Evolutionary conservation across 2,329 filamentous ascomycete species (phyloP), one percentile per base, ranked within the genome.

Genomic region (Pseudogymnoascus destructans): DNA sequence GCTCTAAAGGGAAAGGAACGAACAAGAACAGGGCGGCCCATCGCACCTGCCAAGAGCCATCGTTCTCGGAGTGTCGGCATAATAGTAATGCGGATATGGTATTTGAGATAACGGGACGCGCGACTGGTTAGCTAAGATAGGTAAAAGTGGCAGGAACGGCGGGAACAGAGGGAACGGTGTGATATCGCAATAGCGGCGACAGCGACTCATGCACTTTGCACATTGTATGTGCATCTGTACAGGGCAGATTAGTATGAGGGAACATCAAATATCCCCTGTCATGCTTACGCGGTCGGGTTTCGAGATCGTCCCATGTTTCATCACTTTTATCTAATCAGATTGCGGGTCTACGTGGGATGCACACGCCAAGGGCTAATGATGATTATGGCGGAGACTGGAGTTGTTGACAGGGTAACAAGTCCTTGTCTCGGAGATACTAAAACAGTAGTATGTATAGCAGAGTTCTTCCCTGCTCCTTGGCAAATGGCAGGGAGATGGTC

Each of bases 401-500:
- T 52, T 52, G n/a, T 52, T 52, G 42, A n/a, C n/a, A n/a, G 42
- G 30, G 8, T 7, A 17, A 32, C 15, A 19, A 30, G 5, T 30
- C 2, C 46, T 13, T 52, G 46, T 52, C 46, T 52, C 25, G 15
- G 46, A 10, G 15, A 30, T 30, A 52, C 46, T 27, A 52, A 32
- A 30, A 27, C 46, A 52, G 19, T 52, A 52, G 9, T 7, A 19
- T 17, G 7, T 8, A 30, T 52, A 15, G 25, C n/a, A 30, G 46
- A 30, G 46, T 52, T 52, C 25, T 30, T 52, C 46, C 46, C 15
- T 52, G 46, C 46, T 52, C 46, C 46, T 52, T 52, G 25, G 25
- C 46, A 19, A 19, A 52, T 52, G 46, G 46, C 46, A 52, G 25
- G 46, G 25, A 30, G 25, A 52, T 52, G 42, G 46, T 32, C 46